phyloP scores from a whole-genome alignment of 2,329 filamentous ascomycete genomes.

The Mycosphaerella sp. region DNA sequence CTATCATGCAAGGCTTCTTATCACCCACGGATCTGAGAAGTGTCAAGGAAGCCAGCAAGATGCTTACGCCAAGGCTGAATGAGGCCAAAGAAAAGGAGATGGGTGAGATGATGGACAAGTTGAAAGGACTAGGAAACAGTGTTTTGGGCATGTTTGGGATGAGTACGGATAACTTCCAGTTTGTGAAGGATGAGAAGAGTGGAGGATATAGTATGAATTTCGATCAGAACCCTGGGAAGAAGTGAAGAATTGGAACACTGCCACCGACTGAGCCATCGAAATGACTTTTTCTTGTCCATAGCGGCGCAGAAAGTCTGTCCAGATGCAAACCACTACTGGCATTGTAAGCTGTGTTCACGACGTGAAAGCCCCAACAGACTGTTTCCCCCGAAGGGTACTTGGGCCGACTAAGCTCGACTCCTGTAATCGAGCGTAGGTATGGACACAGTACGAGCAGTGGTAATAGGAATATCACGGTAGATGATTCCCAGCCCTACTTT shows the following conservation, averaged over 20 bases:
- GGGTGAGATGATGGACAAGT: constrained; percentile 94
- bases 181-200: constrained; percentile 80
- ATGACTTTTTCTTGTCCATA: too few species aligned
- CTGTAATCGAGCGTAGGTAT: too few species aligned
- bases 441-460: too few species aligned
- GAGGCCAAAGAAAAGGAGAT: constrained; percentile 80
- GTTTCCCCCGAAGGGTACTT: too few species aligned
- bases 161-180: constrained; percentile 90
- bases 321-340: too few species aligned
- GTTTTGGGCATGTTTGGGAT: constrained; percentile 89
- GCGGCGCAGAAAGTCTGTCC: too few species aligned
- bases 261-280: too few species aligned
- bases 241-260: background rate
- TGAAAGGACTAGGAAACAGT: constrained; percentile 88
- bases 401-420: too few species aligned
- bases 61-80: constrained; percentile 63
- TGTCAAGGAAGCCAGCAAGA: constrained; percentile 59
- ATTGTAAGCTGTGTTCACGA: too few species aligned
- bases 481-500: too few species aligned
- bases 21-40: constrained; percentile 60
- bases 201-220: constrained; percentile 97
- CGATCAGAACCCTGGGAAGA: constrained; percentile 40
- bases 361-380: too few species aligned
- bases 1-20: constrained; percentile 53
- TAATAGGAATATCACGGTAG: too few species aligned